phyloP scores from a whole-genome alignment of 2,329 filamentous ascomycete species.

The Nigrograna mackinnonii region DNA sequence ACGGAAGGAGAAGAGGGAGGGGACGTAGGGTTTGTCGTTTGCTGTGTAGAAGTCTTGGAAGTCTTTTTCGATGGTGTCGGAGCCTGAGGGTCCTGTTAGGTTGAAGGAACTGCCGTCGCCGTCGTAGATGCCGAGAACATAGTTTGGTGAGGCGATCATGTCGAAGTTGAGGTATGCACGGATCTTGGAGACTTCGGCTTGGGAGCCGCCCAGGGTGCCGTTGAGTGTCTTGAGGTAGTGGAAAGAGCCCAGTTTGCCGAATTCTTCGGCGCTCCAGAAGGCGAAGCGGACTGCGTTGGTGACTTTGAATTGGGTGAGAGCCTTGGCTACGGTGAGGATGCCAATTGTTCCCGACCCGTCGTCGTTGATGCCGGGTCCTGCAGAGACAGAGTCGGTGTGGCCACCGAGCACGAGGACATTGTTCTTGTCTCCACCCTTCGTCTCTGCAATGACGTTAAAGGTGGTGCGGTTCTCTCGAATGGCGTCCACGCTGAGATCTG shows the following conservation, averaged over 20 bases:
- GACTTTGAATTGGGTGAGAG: conserved; percentile 42
- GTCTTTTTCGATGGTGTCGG: conserved; percentile 38
- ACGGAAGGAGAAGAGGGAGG: conserved; percentile 41
- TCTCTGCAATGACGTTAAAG: conserved; percentile 42
- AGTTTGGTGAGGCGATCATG: conserved; percentile 47
- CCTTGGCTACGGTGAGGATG: conserved; percentile 41
- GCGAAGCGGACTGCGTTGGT: conserved; percentile 45
- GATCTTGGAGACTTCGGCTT: conserved; percentile 39
- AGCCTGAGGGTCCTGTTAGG: conserved; percentile 39
- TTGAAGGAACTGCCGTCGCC: conserved; percentile 43
- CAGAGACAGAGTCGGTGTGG: conserved; percentile 47
- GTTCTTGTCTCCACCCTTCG: conserved; percentile 44
- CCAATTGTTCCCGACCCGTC: conserved; percentile 46
- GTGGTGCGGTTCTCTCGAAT: conserved; percentile 52
- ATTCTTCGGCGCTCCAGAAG: conserved; percentile 47
- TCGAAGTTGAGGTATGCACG: conserved; percentile 49
- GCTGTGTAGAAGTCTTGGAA: conserved; percentile 40
- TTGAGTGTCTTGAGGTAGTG: conserved; percentile 43
- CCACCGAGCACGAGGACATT: conserved; percentile 45
- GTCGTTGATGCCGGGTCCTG: conserved; percentile 47
- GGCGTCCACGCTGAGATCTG: conserved; percentile 44
- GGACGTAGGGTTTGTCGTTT: conserved; percentile 33
- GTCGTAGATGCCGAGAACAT: conserved; percentile 43
- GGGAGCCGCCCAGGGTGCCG: conserved; percentile 29
- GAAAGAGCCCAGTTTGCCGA: conserved; percentile 42